These are phyloP conservation scores for Brassica nigra DNA, from an alignment of 345 rosid genomes.

Conservation along the genomic window DNA sequence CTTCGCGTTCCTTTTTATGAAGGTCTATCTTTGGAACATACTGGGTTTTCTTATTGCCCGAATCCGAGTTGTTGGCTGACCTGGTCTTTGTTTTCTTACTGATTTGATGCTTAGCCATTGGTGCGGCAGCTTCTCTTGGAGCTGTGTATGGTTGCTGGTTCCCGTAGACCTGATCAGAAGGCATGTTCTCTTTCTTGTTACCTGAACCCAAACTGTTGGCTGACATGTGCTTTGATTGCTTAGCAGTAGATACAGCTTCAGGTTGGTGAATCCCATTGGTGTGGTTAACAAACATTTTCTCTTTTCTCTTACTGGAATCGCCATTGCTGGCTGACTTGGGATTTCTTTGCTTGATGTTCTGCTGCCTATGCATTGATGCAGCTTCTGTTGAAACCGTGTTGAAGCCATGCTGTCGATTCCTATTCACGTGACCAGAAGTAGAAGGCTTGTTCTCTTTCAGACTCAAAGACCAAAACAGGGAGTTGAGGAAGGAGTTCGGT, in stretches of 20 bases:
- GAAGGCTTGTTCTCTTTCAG: constrained; percentile 36
- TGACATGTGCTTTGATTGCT: constrained; percentile 20
- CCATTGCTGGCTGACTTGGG: constrained; percentile 9
- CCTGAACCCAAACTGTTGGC: not conserved
- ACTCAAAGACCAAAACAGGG: constrained; percentile 43
- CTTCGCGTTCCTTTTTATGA: constrained; percentile 32
- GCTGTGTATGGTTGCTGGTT: constrained; percentile 20
- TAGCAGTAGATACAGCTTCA: constrained; percentile 22
- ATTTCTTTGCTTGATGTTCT: constrained; percentile 16
- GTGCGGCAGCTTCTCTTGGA: constrained; percentile 19
- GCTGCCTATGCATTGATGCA: constrained; percentile 8
- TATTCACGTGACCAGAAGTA: constrained; percentile 17
- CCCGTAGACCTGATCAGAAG: constrained; percentile 10
- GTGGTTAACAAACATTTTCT: constrained; percentile 22
- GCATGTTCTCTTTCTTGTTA: constrained; percentile 37
- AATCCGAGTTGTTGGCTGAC: constrained; percentile 24
- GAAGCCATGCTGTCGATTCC: constrained; percentile 6
- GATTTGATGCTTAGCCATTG: constrained; percentile 19
- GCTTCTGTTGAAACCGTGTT: constrained; percentile 22
- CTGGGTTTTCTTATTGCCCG: constrained; percentile 18
- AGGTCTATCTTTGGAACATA: constrained; percentile 28
- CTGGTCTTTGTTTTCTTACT: constrained; percentile 29
- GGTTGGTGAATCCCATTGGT: constrained; percentile 15
- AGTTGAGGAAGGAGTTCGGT: constrained; percentile 36
- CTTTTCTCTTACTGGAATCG: constrained; percentile 27